phyloP scores from a whole-genome alignment of 352 stramenopile species.

The Globisporangium polare region DNA sequence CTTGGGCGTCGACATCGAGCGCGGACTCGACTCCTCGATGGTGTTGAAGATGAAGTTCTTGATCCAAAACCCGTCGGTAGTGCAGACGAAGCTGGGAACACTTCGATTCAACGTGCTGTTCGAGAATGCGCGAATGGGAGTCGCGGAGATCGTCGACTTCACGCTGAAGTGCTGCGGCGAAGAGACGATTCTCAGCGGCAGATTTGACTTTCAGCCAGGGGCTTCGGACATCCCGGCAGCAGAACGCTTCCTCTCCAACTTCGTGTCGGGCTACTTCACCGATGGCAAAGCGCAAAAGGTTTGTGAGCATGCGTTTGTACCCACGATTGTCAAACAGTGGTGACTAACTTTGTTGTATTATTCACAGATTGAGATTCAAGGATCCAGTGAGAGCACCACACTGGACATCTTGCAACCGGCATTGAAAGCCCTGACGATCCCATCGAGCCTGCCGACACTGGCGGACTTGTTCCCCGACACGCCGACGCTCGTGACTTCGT shows the following conservation, averaged over 20 bases:
- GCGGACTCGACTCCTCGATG: slow-evolving; percentile 42
- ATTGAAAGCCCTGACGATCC: slow-evolving; percentile 50
- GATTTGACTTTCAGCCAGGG: slow-evolving; percentile 55
- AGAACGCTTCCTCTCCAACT: slow-evolving; percentile 76
- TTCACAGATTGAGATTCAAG: slow-evolving; percentile 60
- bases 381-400: slow-evolving; percentile 43
- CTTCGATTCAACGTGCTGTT: slow-evolving; percentile 54
- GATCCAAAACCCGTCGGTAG: slow-evolving; percentile 67
- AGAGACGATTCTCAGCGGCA: slow-evolving; percentile 45
- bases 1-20: slow-evolving; percentile 58
- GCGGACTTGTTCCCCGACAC: slow-evolving; percentile 59
- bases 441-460: slow-evolving; percentile 51
- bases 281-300: slow-evolving; percentile 60
- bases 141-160: slow-evolving; percentile 58
- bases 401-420: slow-evolving; percentile 65
- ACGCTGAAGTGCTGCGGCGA: slow-evolving; percentile 61
- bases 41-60: slow-evolving; percentile 65
- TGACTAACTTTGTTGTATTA: slow-evolving; percentile 4
- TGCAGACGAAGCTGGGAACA: slow-evolving; percentile 51
- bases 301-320: neutral
- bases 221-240: slow-evolving; percentile 24
- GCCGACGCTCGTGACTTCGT: slow-evolving; percentile 72
- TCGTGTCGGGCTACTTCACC: slow-evolving; percentile 80
- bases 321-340: neutral
- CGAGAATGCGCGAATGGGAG: slow-evolving; percentile 45